A percentile compares a stretch with the other conserved stretches of the same genome.
Evolutionary conservation across 164 flowering plant species (phyloP).

Genomic region (Chimonanthus praecox): DNA sequence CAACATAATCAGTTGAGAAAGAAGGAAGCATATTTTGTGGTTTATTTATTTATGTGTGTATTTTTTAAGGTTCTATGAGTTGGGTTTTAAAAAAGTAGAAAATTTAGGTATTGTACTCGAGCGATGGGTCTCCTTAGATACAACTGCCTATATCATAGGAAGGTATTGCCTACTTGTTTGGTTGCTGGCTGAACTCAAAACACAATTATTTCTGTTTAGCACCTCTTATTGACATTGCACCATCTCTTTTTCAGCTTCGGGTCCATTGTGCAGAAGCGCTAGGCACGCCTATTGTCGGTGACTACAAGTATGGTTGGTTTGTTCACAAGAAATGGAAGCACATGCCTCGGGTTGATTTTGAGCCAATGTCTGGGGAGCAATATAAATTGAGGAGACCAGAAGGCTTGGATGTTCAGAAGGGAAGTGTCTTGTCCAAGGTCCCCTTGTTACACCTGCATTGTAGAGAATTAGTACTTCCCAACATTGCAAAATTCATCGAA

Average conservation of each 20-base stretch:
- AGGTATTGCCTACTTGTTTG: no score
- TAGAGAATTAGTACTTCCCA: constrained; percentile 79
- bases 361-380: constrained; percentile 64
- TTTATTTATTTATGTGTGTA: no score
- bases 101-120: no score
- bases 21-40: no score
- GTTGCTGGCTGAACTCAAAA: no score
- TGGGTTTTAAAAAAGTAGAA: no score
- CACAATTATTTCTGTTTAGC: no score
- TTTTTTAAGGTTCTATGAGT: no score
- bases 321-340: constrained; percentile 79
- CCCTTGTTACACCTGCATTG: constrained; percentile 86
- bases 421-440: constrained; percentile 83
- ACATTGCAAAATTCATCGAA: constrained; percentile 54
- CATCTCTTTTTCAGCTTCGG: constrained; percentile 48
- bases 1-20: no score
- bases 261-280: constrained; percentile 95
- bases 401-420: constrained; percentile 82
- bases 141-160: no score
- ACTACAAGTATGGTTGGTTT: constrained; percentile 88
- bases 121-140: no score
- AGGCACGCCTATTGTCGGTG: constrained; percentile 89
- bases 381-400: constrained; percentile 73
- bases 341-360: constrained; percentile 62
- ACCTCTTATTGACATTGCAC: neutral